Evolutionary conservation across 192 early-diverging fungal species (phyloP).

Genomic region (Coemansia sp.): DNA sequence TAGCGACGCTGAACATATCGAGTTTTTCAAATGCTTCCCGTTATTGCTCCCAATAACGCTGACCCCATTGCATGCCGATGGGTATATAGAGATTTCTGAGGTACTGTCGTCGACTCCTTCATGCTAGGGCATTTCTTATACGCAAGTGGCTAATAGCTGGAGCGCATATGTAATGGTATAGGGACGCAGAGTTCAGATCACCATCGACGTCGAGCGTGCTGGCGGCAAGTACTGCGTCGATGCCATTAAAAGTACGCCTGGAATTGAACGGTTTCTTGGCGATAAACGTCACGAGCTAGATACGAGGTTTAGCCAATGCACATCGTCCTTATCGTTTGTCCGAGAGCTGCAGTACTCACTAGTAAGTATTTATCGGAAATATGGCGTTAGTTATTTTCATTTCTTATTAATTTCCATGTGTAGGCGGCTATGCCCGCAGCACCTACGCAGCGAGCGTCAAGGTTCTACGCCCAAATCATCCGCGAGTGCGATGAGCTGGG

Average conservation of each 20-base stretch:
- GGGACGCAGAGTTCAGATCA: constrained; percentile 13
- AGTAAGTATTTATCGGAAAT: constrained; percentile 16
- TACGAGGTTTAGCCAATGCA: constrained; percentile 39
- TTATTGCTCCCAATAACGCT: constrained; percentile 33
- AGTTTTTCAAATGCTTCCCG: constrained; percentile 44
- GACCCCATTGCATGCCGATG: constrained; percentile 33
- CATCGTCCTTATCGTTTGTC: constrained; percentile 40
- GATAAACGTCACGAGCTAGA: constrained; percentile 20
- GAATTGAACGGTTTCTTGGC: constrained; percentile 11
- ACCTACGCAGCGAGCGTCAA: constrained; percentile 2
- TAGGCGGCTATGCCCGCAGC: constrained; percentile 6
- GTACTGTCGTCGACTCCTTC: neutral
- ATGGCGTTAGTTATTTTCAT: neutral
- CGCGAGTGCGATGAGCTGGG: constrained; percentile 28
- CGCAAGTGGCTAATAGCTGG: neutral
- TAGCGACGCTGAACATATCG: constrained; percentile 32
- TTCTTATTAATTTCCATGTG: neutral
- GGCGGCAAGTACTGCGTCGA: constrained; percentile 23
- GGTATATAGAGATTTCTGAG: constrained; percentile 30
- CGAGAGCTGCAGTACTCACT: constrained; percentile 36
- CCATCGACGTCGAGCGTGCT: constrained; percentile 15
- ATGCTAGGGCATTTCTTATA: neutral
- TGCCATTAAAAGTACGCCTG: constrained; percentile 32
- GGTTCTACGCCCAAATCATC: constrained; percentile 31
- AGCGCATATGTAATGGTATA: neutral